Base-by-base conservation (phyloP, 495 filamentous ascomycete species). In the Pyrenula massariospora region DNA sequence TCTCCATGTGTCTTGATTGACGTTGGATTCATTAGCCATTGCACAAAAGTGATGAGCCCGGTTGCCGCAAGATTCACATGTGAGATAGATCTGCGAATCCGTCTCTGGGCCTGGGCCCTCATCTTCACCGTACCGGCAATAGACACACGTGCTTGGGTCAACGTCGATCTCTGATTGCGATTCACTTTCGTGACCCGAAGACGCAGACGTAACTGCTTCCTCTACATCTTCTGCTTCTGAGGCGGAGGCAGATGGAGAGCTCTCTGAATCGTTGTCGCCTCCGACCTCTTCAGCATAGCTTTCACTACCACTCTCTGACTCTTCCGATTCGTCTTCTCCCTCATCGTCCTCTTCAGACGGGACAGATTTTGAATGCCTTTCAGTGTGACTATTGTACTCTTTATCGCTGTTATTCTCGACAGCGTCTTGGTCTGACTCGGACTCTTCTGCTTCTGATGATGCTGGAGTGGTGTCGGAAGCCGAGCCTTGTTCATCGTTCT, bases 1-100 rank as follows among this genome's bases (percentile, higher is more conserved):
- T 66, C 83, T 82, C 92, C 92, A 97, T 20, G 70, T 73, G 49
- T 78, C 76, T 42, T 42, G 31, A 15, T 42, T 42, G 8, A 42
- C 15, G 15, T 42, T 15, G 15, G 31, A 15, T 15, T 42, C 31
- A 15, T 42, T 42, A 5, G 31, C 31, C 31, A 42, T 42, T 8
- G 31, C 31, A 42, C 31, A 42, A 42, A 42, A 8, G 5, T 42
- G 31, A 15, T 42, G 31, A 42, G 31, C 31, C 15, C 15, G 31
- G 15, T 42, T 42, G 31, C 31, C 15, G 31, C 31, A 42, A 42
- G 8, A 5, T 42, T 15, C 31, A 42, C 31, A 42, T 5, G 31
- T 42, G 8, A 42, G 15, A 42, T 5, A 42, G 31, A 42, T 15
- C 15, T 5, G 31, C 31, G 31, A 8, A 8, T 42, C 31, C 5